phyloP scores from a whole-genome alignment of 371 early-diverging fungal species.

The Entomophthora muscae region DNA sequence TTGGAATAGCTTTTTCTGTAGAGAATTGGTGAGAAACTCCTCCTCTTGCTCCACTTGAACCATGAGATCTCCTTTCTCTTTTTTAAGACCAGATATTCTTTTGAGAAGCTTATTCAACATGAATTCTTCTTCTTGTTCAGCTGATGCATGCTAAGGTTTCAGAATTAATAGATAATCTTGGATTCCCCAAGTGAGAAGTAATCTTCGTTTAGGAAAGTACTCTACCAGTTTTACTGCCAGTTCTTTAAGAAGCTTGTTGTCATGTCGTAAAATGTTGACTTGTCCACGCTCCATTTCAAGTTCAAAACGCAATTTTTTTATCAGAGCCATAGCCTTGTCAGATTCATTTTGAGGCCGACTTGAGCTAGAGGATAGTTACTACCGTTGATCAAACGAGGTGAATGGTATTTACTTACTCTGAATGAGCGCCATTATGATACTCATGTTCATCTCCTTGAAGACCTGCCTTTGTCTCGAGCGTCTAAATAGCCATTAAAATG shows the following conservation, averaged over 20 bases:
- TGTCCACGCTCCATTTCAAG: slow-evolving; percentile 50
- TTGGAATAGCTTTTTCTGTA: slow-evolving; percentile 50
- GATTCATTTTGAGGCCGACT: not conserved
- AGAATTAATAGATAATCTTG: not conserved
- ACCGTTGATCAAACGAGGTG: not conserved
- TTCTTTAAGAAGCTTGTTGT: slow-evolving; percentile 36
- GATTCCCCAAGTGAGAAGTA: not conserved
- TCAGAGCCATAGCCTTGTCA: not conserved
- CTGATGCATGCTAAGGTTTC: slow-evolving; percentile 26
- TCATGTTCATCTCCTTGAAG: not conserved
- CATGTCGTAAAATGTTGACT: slow-evolving; percentile 41
- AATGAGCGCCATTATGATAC: not conserved
- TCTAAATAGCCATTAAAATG: not conserved
- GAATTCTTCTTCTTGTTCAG: slow-evolving; percentile 53
- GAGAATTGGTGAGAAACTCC: slow-evolving; percentile 49
- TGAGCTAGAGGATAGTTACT: not conserved
- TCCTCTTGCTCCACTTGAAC: slow-evolving; percentile 54
- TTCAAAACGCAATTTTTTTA: slow-evolving; percentile 40
- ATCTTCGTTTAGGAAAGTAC: no score
- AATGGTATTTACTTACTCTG: not conserved
- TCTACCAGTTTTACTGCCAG: slow-evolving; percentile 43
- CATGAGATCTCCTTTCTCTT: slow-evolving; percentile 45
- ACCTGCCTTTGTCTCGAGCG: slow-evolving; percentile 3
- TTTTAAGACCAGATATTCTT: slow-evolving; percentile 41
- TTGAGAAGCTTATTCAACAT: slow-evolving; percentile 45